These are phyloP conservation scores for Chloranthus sessilifolius DNA, from an alignment of 164 flowering plant species.

Conservation along the genomic window DNA sequence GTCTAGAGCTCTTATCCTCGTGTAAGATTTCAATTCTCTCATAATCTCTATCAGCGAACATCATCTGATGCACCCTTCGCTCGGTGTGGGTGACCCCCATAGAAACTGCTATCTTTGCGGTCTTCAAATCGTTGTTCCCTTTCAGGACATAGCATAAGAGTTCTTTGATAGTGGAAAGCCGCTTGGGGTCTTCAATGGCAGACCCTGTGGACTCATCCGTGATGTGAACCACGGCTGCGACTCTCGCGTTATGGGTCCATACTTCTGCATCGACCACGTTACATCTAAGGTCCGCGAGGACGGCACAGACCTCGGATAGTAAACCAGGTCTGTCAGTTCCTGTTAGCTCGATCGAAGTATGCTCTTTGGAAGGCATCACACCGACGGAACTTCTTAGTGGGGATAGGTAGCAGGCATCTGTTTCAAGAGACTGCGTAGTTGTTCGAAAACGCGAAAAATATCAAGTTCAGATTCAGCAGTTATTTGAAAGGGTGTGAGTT, in stretches of 20 bases:
- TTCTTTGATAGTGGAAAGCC: slow-evolving; percentile 29
- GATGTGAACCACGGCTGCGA: slow-evolving; percentile 38
- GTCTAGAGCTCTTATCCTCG: slow-evolving; percentile 11
- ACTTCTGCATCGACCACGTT: slow-evolving; percentile 45
- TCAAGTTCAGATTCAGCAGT: too few relatives aligned
- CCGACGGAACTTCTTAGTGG: slow-evolving; percentile 33
- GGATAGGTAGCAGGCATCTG: slow-evolving; percentile 18
- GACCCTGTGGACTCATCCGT: slow-evolving; percentile 29
- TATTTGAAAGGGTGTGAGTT: too few relatives aligned
- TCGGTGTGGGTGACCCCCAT: slow-evolving; percentile 21
- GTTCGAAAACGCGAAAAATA: slow-evolving; percentile 4
- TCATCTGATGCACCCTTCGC: slow-evolving; percentile 53
- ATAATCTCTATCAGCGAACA: slow-evolving; percentile 47
- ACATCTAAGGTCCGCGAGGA: slow-evolving; percentile 42
- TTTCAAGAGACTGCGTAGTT: slow-evolving; percentile 32
- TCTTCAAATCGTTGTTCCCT: slow-evolving; percentile 19
- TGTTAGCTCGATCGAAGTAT: slow-evolving; percentile 45
- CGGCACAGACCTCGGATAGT: slow-evolving; percentile 53
- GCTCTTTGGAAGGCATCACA: slow-evolving; percentile 29
- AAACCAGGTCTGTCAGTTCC: slow-evolving; percentile 56
- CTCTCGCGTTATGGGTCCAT: slow-evolving; percentile 64
- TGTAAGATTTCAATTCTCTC: slow-evolving; percentile 16
- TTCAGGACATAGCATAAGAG: slow-evolving; percentile 31
- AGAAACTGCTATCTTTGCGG: slow-evolving; percentile 21
- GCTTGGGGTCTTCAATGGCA: slow-evolving; percentile 35